Conservation (phyloP, 495 filamentous ascomycete species). For the Sporormia fimetaria region DNA sequence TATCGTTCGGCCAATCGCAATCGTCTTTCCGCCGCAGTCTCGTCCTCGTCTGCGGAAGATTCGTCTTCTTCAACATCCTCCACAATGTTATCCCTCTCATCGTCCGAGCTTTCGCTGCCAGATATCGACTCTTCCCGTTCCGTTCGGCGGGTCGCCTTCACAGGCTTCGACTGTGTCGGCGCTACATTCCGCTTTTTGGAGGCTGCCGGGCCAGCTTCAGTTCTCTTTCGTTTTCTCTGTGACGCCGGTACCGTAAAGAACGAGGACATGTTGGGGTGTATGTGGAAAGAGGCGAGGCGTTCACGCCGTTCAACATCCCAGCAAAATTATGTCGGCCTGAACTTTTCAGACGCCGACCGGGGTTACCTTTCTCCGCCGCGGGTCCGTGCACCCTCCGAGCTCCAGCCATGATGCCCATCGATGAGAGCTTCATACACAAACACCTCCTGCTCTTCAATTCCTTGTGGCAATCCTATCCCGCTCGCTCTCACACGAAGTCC, state of each 20-base stretch:
- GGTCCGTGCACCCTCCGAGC: slow-evolving; percentile 1
- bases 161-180: slow-evolving; percentile 6
- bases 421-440: too few species aligned
- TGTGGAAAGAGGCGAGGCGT: neutral
- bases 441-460: too few species aligned
- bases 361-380: slow-evolving; percentile 5
- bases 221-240: slow-evolving; percentile 35
- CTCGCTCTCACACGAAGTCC: neutral
- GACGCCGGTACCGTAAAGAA: slow-evolving; percentile 36
- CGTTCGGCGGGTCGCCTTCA: slow-evolving; percentile 19
- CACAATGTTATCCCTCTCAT: slow-evolving; percentile 33
- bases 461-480: neutral
- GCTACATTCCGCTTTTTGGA: slow-evolving; percentile 24
- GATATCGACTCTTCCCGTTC: slow-evolving; percentile 57
- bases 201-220: slow-evolving; percentile 14
- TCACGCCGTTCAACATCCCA: neutral
- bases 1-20: slow-evolving; percentile 86
- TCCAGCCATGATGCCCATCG: too few species aligned
- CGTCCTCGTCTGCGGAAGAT: slow-evolving; percentile 50
- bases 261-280: slow-evolving; percentile 30
- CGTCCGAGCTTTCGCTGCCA: slow-evolving; percentile 58
- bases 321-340: slow-evolving; percentile 17
- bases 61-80: slow-evolving; percentile 40
- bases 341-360: slow-evolving; percentile 11
- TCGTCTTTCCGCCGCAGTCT: slow-evolving; percentile 80